Evolutionary conservation across 495 filamentous ascomycete genomes (phyloP).

Genomic region (Tricharina praecox): DNA sequence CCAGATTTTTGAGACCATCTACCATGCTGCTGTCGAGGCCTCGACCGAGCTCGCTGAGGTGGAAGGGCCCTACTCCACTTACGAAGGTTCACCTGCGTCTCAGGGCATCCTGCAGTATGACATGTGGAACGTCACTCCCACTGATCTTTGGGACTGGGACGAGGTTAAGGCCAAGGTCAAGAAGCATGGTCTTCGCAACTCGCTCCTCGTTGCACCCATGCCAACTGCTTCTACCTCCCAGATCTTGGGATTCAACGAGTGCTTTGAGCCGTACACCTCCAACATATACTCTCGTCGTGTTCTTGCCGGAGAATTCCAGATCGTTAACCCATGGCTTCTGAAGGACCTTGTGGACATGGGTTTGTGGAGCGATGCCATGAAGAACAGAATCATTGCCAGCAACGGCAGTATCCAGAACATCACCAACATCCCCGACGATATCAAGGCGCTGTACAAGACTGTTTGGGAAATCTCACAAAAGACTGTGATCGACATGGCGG

Average conservation of each 20-base stretch:
- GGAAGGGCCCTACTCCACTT: conserved; percentile 70
- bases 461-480: conserved; percentile 99
- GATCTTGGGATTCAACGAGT: conserved; percentile 96
- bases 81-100: conserved; percentile 83
- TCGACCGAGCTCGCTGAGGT: conserved; percentile 73
- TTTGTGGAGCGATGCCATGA: conserved; percentile 99
- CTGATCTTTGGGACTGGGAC: conserved; percentile 91
- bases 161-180: conserved; percentile 77
- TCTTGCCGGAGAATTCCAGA: conserved; percentile 94
- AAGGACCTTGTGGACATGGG: conserved; percentile 97
- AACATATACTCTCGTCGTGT: conserved; percentile 99
- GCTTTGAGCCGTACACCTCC: conserved; percentile 98
- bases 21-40: conserved; percentile 82
- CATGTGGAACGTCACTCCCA: conserved; percentile 92
- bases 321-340: conserved; percentile 96
- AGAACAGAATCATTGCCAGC: conserved; percentile 97
- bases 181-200: conserved; percentile 84
- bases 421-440: conserved; percentile 82
- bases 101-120: conserved; percentile 95
- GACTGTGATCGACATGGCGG: conserved; percentile 89
- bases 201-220: conserved; percentile 89
- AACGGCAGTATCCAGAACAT: conserved; percentile 93
- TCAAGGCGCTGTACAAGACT: conserved; percentile 97
- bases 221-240: conserved; percentile 91
- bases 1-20: conserved; percentile 99